phyloP scores from a whole-genome alignment of 495 filamentous ascomycete species.

The Trichoderma erinaceum region DNA sequence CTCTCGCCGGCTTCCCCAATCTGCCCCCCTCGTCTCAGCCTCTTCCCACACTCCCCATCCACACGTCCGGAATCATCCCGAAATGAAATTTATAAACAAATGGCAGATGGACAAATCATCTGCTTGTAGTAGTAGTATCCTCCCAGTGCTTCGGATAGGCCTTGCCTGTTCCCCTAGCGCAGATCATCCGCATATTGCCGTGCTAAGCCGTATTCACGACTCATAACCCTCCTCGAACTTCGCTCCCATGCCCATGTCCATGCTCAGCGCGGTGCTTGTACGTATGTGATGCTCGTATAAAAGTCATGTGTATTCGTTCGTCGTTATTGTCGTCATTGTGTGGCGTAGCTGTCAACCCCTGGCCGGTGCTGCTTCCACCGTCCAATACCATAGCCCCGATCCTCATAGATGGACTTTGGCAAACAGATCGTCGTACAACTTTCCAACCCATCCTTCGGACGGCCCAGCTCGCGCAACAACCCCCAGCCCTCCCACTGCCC shows the following conservation, averaged over 20 bases:
- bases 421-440: conserved; percentile 61
- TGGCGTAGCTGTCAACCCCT: no score
- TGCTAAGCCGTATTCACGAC: neutral
- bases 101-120: neutral
- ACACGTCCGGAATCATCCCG: no score
- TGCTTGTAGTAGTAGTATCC: neutral
- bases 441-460: conserved; percentile 70
- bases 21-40: no score
- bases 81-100: no score
- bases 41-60: no score
- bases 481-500: conserved; percentile 76
- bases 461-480: conserved; percentile 68
- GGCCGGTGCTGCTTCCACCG: neutral
- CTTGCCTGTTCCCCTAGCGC: neutral
- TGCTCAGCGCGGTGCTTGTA: no score
- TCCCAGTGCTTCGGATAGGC: neutral
- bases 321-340: no score
- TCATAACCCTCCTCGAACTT: neutral
- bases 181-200: conserved; percentile 1
- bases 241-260: neutral
- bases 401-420: conserved; percentile 23
- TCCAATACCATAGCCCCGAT: neutral
- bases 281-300: no score
- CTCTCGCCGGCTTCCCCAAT: no score
- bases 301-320: no score